Conservation (phyloP, 192 early-diverging fungal genomes). For the Mortierella alpina region DNA sequence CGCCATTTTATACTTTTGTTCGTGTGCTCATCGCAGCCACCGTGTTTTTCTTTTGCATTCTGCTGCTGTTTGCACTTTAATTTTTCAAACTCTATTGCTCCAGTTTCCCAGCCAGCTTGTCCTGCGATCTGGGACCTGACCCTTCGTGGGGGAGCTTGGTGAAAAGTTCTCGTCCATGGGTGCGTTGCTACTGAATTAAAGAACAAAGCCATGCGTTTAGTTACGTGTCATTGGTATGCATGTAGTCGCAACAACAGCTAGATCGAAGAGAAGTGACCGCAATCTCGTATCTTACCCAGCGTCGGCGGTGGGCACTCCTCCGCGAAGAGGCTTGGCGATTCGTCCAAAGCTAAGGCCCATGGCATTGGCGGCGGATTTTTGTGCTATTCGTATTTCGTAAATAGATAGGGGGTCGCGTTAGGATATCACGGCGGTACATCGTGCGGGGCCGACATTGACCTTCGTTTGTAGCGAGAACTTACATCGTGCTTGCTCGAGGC, state of each 20-base stretch:
- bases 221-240: not conserved
- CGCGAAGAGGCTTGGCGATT: constrained; percentile 94
- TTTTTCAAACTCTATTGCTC: constrained; percentile 14
- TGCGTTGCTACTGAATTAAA: not conserved
- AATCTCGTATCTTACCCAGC: constrained; percentile 7
- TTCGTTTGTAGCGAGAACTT: not conserved
- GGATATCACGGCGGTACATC: not conserved
- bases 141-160: constrained; percentile 45
- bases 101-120: constrained; percentile 45
- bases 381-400: constrained; percentile 34
- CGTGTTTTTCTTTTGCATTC: not conserved
- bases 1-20: constrained; percentile 6
- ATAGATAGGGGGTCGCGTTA: not conserved
- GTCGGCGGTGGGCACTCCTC: constrained; percentile 61
- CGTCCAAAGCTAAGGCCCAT: constrained; percentile 69
- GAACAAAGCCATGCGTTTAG: not conserved
- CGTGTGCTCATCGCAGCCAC: not conserved
- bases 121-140: constrained; percentile 31
- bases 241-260: not conserved
- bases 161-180: constrained; percentile 38
- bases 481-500: constrained; percentile 85
- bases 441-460: not conserved
- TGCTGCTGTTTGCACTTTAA: not conserved
- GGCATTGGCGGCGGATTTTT: constrained; percentile 51
- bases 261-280: not conserved